These are phyloP conservation scores for Ailanthus altissimus DNA, from an alignment of 345 rosid genomes.

Conservation along the genomic window DNA sequence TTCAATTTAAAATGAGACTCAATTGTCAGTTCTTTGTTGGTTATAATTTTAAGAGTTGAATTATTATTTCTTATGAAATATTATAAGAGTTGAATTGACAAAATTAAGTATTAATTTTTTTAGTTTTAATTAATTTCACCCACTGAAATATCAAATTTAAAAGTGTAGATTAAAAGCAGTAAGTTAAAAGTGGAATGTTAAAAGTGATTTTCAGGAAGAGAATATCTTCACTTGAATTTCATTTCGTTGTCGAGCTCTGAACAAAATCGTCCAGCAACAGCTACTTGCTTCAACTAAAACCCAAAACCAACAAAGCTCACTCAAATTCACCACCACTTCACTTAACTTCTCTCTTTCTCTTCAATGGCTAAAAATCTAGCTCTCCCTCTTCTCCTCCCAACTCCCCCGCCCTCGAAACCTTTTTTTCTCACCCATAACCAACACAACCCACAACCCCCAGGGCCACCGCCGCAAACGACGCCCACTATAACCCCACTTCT, in stretches of 20 bases:
- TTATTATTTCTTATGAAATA: no score
- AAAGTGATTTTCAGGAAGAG: background rate
- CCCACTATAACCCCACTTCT: constrained; percentile 40
- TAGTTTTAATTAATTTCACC: no score
- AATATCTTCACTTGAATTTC: background rate
- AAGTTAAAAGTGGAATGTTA: background rate
- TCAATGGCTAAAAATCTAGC: constrained; percentile 78
- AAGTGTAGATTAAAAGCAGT: background rate
- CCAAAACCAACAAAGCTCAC: background rate
- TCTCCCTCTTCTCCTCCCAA: constrained; percentile 71
- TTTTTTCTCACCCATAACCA: constrained; percentile 37
- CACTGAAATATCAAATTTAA: no score
- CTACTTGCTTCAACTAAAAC: background rate
- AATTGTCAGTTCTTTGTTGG: no score
- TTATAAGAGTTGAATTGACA: no score
- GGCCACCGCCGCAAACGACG: constrained; percentile 24
- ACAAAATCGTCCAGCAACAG: background rate
- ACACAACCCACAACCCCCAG: constrained; percentile 24
- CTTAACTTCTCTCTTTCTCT: constrained; percentile 8
- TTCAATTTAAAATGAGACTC: no score
- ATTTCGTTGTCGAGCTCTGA: background rate
- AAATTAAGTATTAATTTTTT: no score
- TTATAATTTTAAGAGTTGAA: no score
- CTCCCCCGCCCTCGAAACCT: constrained; percentile 54
- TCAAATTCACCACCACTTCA: background rate